These are phyloP conservation scores for Schwanniomyces sp. DNA, from an alignment of 805 yeast genomes.

Conservation along the genomic window DNA sequence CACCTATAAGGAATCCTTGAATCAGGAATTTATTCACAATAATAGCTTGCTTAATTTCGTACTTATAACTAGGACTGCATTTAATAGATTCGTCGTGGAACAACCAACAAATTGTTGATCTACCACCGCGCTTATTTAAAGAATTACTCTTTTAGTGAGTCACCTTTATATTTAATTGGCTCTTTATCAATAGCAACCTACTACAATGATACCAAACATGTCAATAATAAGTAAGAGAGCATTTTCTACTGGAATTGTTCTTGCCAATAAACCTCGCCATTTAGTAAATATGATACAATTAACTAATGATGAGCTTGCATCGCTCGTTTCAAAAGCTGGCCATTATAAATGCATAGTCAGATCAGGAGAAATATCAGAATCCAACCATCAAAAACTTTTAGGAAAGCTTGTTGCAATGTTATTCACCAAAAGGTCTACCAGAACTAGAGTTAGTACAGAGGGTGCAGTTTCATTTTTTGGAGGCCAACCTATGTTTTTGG, in stretches of 20 bases:
- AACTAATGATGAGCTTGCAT: constrained; percentile 64
- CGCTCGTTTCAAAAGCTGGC: constrained; percentile 73
- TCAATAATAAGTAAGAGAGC: constrained; percentile 9
- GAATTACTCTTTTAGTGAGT: constrained; percentile 11
- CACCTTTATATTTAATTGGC: constrained; percentile 1
- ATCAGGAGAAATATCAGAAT: constrained; percentile 41
- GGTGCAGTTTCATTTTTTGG: constrained; percentile 94
- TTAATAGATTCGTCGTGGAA: neutral
- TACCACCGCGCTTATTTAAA: constrained; percentile 11
- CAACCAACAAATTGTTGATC: constrained; percentile 3
- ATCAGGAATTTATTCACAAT: too few relatives aligned
- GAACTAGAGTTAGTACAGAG: constrained; percentile 92
- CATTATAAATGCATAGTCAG: constrained; percentile 64
- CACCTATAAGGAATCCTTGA: too few relatives aligned
- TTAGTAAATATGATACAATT: constrained; percentile 81
- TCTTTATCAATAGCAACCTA: neutral
- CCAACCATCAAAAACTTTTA: constrained; percentile 52
- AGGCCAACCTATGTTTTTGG: constrained; percentile 94
- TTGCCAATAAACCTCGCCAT: constrained; percentile 54
- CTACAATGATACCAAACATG: constrained; percentile 7
- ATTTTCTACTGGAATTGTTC: constrained; percentile 6
- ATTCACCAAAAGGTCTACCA: constrained; percentile 89
- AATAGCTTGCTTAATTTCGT: too few relatives aligned
- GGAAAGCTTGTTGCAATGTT: constrained; percentile 84
- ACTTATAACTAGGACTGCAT: neutral